Base-by-base conservation (phyloP, 371 early-diverging fungal species). In the Apophysomyces trapeziformis region DNA sequence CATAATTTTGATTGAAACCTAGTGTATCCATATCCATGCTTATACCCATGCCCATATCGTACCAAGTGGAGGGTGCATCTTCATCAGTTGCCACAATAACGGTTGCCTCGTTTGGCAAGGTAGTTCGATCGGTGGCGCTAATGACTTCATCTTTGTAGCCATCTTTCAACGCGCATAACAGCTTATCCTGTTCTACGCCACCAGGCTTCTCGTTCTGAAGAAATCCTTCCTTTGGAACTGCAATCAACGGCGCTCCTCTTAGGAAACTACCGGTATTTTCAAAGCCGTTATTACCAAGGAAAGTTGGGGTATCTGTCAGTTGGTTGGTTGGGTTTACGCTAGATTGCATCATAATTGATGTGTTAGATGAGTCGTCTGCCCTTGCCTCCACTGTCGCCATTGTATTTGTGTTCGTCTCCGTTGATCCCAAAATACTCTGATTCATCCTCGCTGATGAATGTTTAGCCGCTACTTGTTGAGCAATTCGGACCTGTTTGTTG, bases 111-210 rank as follows among this genome's bases (percentile, higher is more conserved):
- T 45, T 45, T 13, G 46, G 46, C 16, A 45, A 2, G 13, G 46
- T 13, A 18, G 46, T 45, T n/a, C 46, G 46, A 13, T 45, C 46
- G 6, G 46, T 45, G 8, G 46, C 6, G 46, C 46, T 45, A 45
- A 38, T 58, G 7, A 75, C 71, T 54, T 79, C 77, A 57, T 77
- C 81, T 41, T 80, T 75, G 54, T 76, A 80, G 4, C 77, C 77
- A 65, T 75, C 80, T 64, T 80, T 80, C 16, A 45, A 43, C 1
- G 79, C 72, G 9, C 67, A 66, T 11, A 68, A 45, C 6, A 45
- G 13, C 13, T 45, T 45, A 7, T 45, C 16, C 5, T n/a, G 46
- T 45, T 45, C 46, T 18, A 45, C 16, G 16, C 13, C 13, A 18
- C 46, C 13, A 45, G 46, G 46, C 46, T 45, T 45, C 16, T 18